These are phyloP conservation scores for Casuarina equisetifolia DNA, from an alignment of 306 rosid species.

Conservation along the genomic window DNA sequence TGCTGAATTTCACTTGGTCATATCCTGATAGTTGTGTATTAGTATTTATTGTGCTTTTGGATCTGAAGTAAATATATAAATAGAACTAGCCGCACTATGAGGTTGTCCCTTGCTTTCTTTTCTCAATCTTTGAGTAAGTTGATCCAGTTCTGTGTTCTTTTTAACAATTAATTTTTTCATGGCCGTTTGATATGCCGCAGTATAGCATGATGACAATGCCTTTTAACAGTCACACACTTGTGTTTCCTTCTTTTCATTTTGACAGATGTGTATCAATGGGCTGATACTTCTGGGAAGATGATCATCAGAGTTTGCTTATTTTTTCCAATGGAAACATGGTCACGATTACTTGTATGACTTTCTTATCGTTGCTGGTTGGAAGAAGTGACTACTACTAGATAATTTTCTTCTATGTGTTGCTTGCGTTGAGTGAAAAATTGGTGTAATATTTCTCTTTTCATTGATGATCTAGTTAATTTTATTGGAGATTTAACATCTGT, in stretches of 20 bases:
- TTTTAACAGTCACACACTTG: conserved; percentile 10
- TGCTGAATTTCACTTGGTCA: neutral
- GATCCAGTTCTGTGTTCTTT: neutral
- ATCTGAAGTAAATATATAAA: neutral
- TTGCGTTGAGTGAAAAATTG: neutral
- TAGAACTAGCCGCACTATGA: neutral
- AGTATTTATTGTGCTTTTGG: neutral
- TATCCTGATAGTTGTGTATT: neutral
- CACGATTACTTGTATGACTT: conserved; percentile 54
- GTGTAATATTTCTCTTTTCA: neutral
- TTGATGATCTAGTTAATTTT: neutral
- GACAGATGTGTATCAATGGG: conserved; percentile 92
- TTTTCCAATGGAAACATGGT: conserved; percentile 83
- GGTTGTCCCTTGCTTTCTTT: neutral
- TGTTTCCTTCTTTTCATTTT: conserved; percentile 19
- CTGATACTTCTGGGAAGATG: conserved; percentile 73
- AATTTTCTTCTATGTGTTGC: neutral
- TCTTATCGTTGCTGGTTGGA: conserved; percentile 19
- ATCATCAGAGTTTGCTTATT: conserved; percentile 75
- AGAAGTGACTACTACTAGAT: neutral
- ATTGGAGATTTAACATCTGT: neutral
- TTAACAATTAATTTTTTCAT: neutral
- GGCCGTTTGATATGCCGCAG: neutral
- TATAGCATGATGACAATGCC: neutral
- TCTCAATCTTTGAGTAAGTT: neutral